Evolutionary conservation across 176 grass and related monocot genomes (phyloP).

Genomic region (Alopecurus myosuroides): DNA sequence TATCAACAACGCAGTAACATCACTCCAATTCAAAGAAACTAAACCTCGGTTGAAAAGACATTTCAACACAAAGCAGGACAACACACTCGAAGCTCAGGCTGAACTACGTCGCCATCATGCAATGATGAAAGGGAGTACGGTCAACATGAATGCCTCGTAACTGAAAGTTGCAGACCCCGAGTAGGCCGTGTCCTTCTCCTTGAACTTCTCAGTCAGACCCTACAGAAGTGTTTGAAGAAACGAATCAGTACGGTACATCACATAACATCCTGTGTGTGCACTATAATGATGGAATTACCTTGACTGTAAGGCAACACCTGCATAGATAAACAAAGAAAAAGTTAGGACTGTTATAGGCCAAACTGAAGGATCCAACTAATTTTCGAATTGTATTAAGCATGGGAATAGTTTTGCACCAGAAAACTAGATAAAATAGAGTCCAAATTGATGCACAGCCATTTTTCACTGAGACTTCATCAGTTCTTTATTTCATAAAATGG

Average conservation of each 20-base stretch:
- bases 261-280: neutral
- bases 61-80: neutral
- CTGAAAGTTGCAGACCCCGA: constrained; percentile 85
- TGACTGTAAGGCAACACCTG: constrained; percentile 98
- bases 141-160: constrained; percentile 91
- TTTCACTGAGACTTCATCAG: neutral
- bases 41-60: neutral
- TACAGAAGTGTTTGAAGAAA: constrained; percentile 24
- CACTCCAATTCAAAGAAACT: neutral
- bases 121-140: constrained; percentile 81
- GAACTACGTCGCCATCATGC: constrained; percentile 17
- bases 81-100: neutral
- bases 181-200: constrained; percentile 70
- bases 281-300: constrained; percentile 48
- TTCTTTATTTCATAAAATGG: neutral
- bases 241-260: neutral
- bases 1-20: neutral
- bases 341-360: neutral
- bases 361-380: neutral
- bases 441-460: neutral
- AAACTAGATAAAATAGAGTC: neutral
- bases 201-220: constrained; percentile 97
- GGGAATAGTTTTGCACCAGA: neutral
- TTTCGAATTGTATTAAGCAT: neutral
- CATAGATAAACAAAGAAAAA: neutral